Conservation (phyloP, 2,329 filamentous ascomycete species). For the Alternaria burnsii region DNA sequence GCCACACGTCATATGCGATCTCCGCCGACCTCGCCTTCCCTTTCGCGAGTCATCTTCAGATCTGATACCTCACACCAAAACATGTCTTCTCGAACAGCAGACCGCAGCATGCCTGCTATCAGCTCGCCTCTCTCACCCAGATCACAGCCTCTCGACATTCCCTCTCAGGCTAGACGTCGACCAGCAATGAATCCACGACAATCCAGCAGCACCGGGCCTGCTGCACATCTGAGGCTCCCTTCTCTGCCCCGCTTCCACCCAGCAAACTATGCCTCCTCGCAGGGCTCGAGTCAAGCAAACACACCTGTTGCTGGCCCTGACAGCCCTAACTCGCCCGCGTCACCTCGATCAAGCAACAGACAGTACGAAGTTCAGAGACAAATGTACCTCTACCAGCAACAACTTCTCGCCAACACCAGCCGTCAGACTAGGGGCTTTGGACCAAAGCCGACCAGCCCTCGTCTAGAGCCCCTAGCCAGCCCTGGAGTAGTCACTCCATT, state of each 20-base stretch:
- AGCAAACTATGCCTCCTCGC: slow-evolving; percentile 58
- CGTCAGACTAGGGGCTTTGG: slow-evolving; percentile 34
- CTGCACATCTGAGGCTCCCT: slow-evolving; percentile 56
- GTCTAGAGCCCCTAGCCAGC: slow-evolving; percentile 59
- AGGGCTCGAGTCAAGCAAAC: slow-evolving; percentile 47
- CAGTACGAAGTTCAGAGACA: slow-evolving; percentile 61
- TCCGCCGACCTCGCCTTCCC: slow-evolving; percentile 30
- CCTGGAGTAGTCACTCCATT: slow-evolving; percentile 63
- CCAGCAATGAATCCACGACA: slow-evolving; percentile 45
- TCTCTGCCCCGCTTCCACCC: slow-evolving; percentile 62
- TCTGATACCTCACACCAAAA: slow-evolving; percentile 26
- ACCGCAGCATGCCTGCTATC: slow-evolving; percentile 43
- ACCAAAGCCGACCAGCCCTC: slow-evolving; percentile 57
- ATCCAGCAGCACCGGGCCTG: slow-evolving; percentile 45
- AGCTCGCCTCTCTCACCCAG: slow-evolving; percentile 48
- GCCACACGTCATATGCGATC: slow-evolving; percentile 41
- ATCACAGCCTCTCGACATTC: slow-evolving; percentile 48
- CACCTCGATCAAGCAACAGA: slow-evolving; percentile 52
- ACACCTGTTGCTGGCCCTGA: slow-evolving; percentile 51
- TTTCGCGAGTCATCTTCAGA: slow-evolving; percentile 31
- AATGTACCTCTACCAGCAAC: slow-evolving; percentile 59
- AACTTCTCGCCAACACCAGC: slow-evolving; percentile 48
- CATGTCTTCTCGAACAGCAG: slow-evolving; percentile 39
- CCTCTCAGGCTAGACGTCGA: slow-evolving; percentile 46
- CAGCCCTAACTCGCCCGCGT: slow-evolving; percentile 55